Conservation (phyloP, 768 basidiomycete species). For the Leccinum subgranulosum region DNA sequence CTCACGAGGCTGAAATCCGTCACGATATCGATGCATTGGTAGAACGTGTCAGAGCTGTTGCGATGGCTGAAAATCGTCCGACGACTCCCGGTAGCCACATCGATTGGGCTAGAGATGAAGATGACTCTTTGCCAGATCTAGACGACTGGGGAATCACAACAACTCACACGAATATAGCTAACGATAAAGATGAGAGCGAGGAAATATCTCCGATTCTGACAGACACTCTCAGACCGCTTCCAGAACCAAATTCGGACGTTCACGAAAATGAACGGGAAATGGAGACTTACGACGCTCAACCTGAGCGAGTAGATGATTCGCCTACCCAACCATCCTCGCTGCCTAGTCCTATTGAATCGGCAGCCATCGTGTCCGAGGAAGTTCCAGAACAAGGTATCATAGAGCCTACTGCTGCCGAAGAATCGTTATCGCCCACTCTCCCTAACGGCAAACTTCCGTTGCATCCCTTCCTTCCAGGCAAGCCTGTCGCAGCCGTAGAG, state of each 20-base stretch:
- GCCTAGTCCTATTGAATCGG: constrained; percentile 5
- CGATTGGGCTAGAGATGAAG: constrained; percentile 89
- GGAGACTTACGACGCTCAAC: constrained; percentile 16
- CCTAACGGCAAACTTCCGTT: constrained; percentile 25
- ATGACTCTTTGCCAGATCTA: constrained; percentile 74
- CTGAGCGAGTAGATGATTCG: constrained; percentile 4
- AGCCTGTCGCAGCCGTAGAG: constrained; percentile 35
- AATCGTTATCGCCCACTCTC: constrained; percentile 5
- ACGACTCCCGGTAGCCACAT: constrained; percentile 76
- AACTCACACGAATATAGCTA: constrained; percentile 27
- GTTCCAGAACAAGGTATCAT: constrained; percentile 19
- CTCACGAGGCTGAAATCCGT: constrained; percentile 45
- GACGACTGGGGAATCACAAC: constrained; percentile 81
- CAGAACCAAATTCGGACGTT: constrained; percentile 40
- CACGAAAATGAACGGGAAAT: constrained; percentile 21
- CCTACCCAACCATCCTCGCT: constrained; percentile 6
- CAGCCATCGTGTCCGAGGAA: neutral
- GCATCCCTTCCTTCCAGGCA: constrained; percentile 48
- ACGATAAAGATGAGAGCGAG: constrained; percentile 32
- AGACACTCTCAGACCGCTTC: constrained; percentile 58
- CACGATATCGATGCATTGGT: constrained; percentile 74
- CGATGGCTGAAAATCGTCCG: constrained; percentile 66
- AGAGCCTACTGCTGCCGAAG: constrained; percentile 8
- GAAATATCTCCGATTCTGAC: constrained; percentile 68
- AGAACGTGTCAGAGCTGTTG: constrained; percentile 69